A percentile compares a stretch with the other conserved stretches of the same genome.
Conservation (phyloP, 306 rosid species). For the Ziziphus jujuba region DNA sequence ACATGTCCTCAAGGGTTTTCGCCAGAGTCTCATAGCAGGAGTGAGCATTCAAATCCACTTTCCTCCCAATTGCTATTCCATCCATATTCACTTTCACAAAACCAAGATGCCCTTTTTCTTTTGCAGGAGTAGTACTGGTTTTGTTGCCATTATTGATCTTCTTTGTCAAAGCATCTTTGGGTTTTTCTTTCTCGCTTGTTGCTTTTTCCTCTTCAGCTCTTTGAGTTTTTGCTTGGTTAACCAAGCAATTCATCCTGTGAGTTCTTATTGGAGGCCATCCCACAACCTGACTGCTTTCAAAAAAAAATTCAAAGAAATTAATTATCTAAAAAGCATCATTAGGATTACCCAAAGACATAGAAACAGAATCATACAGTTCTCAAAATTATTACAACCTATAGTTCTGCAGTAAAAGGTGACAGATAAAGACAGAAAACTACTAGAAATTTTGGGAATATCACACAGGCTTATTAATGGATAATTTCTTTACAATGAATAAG, state of each 20-base stretch:
- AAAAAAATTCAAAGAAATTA: neutral
- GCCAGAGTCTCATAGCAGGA: conserved; percentile 61
- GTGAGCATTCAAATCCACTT: conserved; percentile 68
- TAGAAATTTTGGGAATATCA: too few species aligned
- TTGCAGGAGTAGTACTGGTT: conserved; percentile 6
- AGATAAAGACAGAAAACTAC: too few species aligned
- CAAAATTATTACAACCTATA: too few species aligned
- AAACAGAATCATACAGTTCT: neutral
- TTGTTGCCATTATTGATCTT: conserved; percentile 28
- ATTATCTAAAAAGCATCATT: too few species aligned
- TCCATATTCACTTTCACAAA: conserved; percentile 71
- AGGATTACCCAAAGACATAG: neutral
- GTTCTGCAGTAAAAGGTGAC: too few species aligned
- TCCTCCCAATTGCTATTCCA: conserved; percentile 63
- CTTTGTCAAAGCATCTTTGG: conserved; percentile 38
- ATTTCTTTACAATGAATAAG: too few species aligned
- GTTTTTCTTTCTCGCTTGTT: conserved; percentile 25
- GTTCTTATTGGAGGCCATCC: conserved; percentile 81
- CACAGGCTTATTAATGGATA: too few species aligned
- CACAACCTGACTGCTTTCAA: conserved; percentile 62
- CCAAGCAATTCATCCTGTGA: conserved; percentile 61
- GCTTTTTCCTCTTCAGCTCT: conserved; percentile 50
- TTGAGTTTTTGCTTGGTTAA: conserved; percentile 52
- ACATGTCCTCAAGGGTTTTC: conserved; percentile 66
- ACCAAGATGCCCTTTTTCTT: conserved; percentile 47